These are phyloP conservation scores for Acacia concinna DNA, from an alignment of 331 rosid genomes.

Conservation along the genomic window DNA sequence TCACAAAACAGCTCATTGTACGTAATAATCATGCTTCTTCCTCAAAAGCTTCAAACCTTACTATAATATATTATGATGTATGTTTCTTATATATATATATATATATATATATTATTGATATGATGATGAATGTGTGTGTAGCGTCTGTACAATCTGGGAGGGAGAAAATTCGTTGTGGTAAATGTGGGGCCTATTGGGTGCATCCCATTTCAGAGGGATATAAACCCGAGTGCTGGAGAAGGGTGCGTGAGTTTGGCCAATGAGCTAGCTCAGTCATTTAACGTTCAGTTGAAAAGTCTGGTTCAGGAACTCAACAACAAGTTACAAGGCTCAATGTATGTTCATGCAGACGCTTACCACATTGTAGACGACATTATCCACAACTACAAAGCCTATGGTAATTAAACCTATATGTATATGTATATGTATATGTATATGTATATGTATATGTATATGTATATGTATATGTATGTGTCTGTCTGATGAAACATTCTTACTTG, in stretches of 20 bases:
- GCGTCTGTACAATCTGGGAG: slow-evolving; percentile 56
- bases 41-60: too few species aligned
- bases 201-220: slow-evolving; percentile 51
- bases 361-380: slow-evolving; percentile 47
- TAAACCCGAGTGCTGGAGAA: slow-evolving; percentile 37
- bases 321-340: slow-evolving; percentile 36
- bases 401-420: too few species aligned
- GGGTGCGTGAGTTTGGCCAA: slow-evolving; percentile 40
- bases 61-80: too few species aligned
- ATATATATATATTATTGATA: too few species aligned
- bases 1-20: slow-evolving; percentile 48
- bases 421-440: too few species aligned
- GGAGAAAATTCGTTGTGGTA: slow-evolving; percentile 41
- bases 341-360: slow-evolving; percentile 52
- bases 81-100: too few species aligned
- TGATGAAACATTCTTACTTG: too few species aligned
- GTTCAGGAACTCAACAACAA: slow-evolving; percentile 36
- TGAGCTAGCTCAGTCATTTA: slow-evolving; percentile 42
- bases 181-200: slow-evolving; percentile 65
- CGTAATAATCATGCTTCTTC: too few species aligned
- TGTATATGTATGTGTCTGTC: too few species aligned
- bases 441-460: too few species aligned
- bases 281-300: slow-evolving; percentile 38
- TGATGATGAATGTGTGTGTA: not conserved
- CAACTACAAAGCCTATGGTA: slow-evolving; percentile 34